Evolutionary conservation across 2,329 filamentous ascomycete genomes (phyloP).

Genomic region (Botryotinia narcissicola): DNA sequence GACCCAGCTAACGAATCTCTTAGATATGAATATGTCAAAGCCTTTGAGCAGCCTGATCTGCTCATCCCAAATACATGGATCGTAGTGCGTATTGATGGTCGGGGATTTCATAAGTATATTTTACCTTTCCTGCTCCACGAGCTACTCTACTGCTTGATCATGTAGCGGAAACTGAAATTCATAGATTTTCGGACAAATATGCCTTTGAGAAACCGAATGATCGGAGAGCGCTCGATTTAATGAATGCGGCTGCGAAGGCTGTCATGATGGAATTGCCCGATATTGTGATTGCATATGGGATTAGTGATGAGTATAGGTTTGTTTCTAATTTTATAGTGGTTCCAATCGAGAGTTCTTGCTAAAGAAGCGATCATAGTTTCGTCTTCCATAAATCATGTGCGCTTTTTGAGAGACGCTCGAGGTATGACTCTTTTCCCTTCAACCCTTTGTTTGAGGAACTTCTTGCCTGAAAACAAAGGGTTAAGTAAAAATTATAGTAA

Average conservation of each 20-base stretch:
- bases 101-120: constrained; percentile 86
- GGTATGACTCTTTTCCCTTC: constrained; percentile 48
- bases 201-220: constrained; percentile 92
- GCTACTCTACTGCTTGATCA: not conserved
- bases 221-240: constrained; percentile 78
- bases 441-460: not conserved
- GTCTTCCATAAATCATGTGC: constrained; percentile 79
- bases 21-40: constrained; percentile 91
- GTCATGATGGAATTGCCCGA: constrained; percentile 83
- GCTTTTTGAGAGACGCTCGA: constrained; percentile 81
- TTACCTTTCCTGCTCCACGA: not conserved
- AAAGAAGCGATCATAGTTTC: constrained; percentile 56
- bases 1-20: not conserved
- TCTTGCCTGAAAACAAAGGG: not conserved
- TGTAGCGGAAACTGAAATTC: not conserved
- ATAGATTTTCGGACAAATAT: constrained; percentile 78
- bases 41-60: constrained; percentile 78
- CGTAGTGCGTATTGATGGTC: constrained; percentile 87
- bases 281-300: constrained; percentile 82
- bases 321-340: not conserved
- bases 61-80: constrained; percentile 93
- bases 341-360: constrained; percentile 19
- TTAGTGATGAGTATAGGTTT: constrained; percentile 90
- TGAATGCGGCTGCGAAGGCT: constrained; percentile 88
- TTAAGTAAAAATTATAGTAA: constrained; percentile 56